These are phyloP conservation scores for Medicago arabica DNA, from an alignment of 306 rosid genomes.

Conservation along the genomic window DNA sequence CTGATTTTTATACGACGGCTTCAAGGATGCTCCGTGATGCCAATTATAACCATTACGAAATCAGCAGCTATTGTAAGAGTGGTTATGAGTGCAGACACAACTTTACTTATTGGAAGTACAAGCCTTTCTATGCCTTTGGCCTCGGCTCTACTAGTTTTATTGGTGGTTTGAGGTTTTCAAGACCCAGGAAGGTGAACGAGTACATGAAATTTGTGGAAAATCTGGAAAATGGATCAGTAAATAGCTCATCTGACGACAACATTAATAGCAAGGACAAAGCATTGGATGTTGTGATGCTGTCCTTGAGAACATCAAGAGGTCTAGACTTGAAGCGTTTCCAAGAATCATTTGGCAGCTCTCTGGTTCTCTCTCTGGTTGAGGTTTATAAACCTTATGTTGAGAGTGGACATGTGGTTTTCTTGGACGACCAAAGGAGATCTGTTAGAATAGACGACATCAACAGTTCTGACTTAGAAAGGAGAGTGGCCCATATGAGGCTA, in stretches of 20 bases:
- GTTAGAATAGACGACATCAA: slow-evolving; percentile 53
- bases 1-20: slow-evolving; percentile 84
- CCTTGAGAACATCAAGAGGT: slow-evolving; percentile 81
- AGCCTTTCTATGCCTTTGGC: slow-evolving; percentile 85
- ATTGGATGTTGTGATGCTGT: slow-evolving; percentile 84
- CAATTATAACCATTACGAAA: slow-evolving; percentile 77
- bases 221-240: slow-evolving; percentile 69
- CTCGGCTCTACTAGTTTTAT: slow-evolving; percentile 88
- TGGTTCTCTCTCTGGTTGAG: slow-evolving; percentile 64
- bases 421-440: slow-evolving; percentile 61
- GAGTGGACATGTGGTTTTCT: slow-evolving; percentile 81
- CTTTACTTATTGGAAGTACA: slow-evolving; percentile 85
- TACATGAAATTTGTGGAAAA: slow-evolving; percentile 68
- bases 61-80: slow-evolving; percentile 86
- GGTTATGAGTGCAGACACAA: slow-evolving; percentile 92
- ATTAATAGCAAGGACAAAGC: slow-evolving; percentile 63
- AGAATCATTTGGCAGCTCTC: slow-evolving; percentile 61
- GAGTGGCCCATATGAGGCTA: slow-evolving; percentile 62
- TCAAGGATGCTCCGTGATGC: slow-evolving; percentile 70
- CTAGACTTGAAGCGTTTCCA: slow-evolving; percentile 66
- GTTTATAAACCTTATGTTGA: slow-evolving; percentile 69
- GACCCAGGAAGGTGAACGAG: slow-evolving; percentile 74
- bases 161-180: slow-evolving; percentile 78
- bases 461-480: slow-evolving; percentile 26
- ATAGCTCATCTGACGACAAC: slow-evolving; percentile 42